Base-by-base conservation (phyloP, 306 rosid species). In the Albizia julibrissin region DNA sequence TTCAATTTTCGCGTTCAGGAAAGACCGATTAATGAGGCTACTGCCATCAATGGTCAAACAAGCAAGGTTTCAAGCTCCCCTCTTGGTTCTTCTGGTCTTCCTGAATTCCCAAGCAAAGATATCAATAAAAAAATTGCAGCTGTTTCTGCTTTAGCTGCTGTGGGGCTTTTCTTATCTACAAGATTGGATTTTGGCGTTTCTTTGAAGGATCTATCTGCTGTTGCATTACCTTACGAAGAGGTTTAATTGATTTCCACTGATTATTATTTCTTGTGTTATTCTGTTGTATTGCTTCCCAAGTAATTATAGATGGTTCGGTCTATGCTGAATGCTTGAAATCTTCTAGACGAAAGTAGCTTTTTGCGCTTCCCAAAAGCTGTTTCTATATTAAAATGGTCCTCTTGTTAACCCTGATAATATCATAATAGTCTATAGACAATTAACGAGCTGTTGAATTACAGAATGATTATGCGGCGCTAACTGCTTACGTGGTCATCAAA, bases 151-250 rank as follows among this genome's bases (percentile, higher is more conserved):
- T 84, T 95, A 65, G 95, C 97, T 0, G 98, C 99, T 6, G 34
- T 93, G 73, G 92, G 92, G 10, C 89, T 93, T 81, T 95, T 95
- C 84, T 80, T 88, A 6, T 90, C 88, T 33, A 7, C 91, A 3
- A 89, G 99, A 74, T 86, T 95, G 77, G 97, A 95, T 85, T 88
- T 95, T 40, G 99, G 98, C 56, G 96, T 95, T 88, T 95, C 99
- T 80, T 82, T 95, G 89, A 95, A 90, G 85, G 98, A 95, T 88
- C 85, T 95, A 26, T 42, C 99, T 83, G 91, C 89, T 75, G 82
- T 71, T 75, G 98, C 99, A 54, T 91, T 95, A 80, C 98, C 99
- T 72, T 95, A 91, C 61, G 97, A 95, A 80, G 89, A 89, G 98
- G 97, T 95, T 81, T 43, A 22, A 13, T 24, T 69, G 39, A 56